A percentile compares a stretch with the other conserved stretches of the same genome.
These are phyloP conservation scores for Pseudocercospora vitis DNA, from an alignment of 2,329 filamentous ascomycete genomes.

Conservation along the genomic window DNA sequence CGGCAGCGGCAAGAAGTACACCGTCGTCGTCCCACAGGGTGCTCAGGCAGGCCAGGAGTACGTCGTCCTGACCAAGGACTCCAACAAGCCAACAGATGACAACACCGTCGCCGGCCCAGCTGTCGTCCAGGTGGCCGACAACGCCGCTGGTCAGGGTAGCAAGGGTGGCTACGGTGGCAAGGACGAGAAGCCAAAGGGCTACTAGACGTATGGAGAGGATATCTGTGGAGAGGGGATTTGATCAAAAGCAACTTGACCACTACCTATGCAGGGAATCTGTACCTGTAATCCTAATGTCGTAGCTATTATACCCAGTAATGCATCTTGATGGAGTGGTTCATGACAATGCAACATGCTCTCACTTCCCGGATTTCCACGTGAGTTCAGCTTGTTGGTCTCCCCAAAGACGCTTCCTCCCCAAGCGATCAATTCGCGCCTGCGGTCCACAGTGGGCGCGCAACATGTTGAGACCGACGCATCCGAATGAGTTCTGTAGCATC, in stretches of 20 bases:
- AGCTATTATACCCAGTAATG: not conserved
- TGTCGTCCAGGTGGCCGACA: slow-evolving; percentile 26
- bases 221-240: too few species aligned
- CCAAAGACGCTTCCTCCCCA: too few species aligned
- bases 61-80: slow-evolving; percentile 30
- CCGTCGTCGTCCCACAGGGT: slow-evolving; percentile 21
- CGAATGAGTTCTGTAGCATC: too few species aligned
- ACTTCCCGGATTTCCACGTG: too few species aligned
- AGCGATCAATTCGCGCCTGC: too few species aligned
- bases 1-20: slow-evolving; percentile 22
- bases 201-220: too few species aligned
- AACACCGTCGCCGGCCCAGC: slow-evolving; percentile 36
- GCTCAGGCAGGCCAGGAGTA: slow-evolving; percentile 31
- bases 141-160: slow-evolving; percentile 7
- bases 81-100: slow-evolving; percentile 28
- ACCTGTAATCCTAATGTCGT: slow-evolving; percentile 6
- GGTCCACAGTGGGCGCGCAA: too few species aligned
- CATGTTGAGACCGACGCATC: too few species aligned
- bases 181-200: not conserved
- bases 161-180: slow-evolving; percentile 1
- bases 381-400: too few species aligned
- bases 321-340: not conserved
- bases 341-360: too few species aligned
- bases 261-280: slow-evolving; percentile 2
- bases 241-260: too few species aligned